These are phyloP conservation scores for Areca catechu DNA, from an alignment of 176 grass and related monocot genomes.

Conservation along the genomic window DNA sequence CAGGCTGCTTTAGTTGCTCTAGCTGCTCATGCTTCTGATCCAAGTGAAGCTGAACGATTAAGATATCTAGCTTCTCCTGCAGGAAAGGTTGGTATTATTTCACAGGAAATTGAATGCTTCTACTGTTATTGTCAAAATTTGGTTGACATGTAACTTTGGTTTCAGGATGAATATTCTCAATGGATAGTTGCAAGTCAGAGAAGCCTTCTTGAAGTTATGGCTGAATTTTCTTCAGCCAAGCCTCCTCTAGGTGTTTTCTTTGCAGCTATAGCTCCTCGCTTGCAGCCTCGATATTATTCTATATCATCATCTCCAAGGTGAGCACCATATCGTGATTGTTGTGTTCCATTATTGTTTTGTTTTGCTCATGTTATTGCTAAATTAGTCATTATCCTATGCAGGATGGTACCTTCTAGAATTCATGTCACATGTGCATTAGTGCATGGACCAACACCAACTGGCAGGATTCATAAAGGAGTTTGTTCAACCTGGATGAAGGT, in stretches of 20 bases:
- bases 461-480: slow-evolving; percentile 85
- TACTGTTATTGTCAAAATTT: too few species aligned
- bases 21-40: slow-evolving; percentile 67
- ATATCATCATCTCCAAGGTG: slow-evolving; percentile 91
- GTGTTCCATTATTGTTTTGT: too few species aligned
- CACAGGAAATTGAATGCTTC: too few species aligned
- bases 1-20: slow-evolving; percentile 79
- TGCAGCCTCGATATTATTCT: slow-evolving; percentile 82
- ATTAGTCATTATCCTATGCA: slow-evolving; percentile 9
- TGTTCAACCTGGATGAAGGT: slow-evolving; percentile 99
- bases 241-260: slow-evolving; percentile 80
- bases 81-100: slow-evolving; percentile 57
- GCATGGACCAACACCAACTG: slow-evolving; percentile 70
- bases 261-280: slow-evolving; percentile 67
- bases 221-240: slow-evolving; percentile 72
- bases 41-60: slow-evolving; percentile 51
- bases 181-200: slow-evolving; percentile 78
- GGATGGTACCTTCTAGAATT: slow-evolving; percentile 62
- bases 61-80: slow-evolving; percentile 75
- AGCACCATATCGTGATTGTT: background rate
- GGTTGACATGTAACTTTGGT: background rate
- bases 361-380: background rate
- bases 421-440: slow-evolving; percentile 86
- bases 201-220: slow-evolving; percentile 92
- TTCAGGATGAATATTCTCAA: slow-evolving; percentile 84